Conservation (phyloP, 352 stramenopile species). For the Globisporangium spinosum region DNA sequence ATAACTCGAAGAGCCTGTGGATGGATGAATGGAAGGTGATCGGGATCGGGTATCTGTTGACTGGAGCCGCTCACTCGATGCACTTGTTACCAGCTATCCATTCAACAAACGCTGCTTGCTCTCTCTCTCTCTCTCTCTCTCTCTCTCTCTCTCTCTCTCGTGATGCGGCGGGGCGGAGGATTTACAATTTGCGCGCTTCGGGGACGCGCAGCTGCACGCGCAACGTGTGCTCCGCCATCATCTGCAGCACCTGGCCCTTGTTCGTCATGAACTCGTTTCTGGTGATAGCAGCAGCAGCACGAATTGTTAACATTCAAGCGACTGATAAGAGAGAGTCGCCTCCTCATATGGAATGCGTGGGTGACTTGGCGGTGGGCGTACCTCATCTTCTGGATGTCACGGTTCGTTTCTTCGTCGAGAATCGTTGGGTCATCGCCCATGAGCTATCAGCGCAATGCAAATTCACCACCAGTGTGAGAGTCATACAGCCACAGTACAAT, state of each 20-base stretch:
- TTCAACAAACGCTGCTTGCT: no score
- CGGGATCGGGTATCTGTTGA: no score
- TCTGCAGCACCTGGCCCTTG: slow-evolving; percentile 62
- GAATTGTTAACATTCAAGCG: neutral
- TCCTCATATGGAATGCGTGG: no score
- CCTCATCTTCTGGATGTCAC: slow-evolving; percentile 82
- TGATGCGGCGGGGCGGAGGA: no score
- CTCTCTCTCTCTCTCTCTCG: no score
- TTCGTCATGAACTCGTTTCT: slow-evolving; percentile 65
- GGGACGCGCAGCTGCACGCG: slow-evolving; percentile 67
- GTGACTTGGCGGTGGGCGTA: slow-evolving; percentile 10
- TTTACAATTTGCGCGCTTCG: slow-evolving; percentile 61
- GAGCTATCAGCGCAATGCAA: slow-evolving; percentile 30
- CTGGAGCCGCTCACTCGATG: no score
- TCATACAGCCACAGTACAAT: neutral
- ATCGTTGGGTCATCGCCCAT: slow-evolving; percentile 78
- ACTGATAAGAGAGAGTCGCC: neutral
- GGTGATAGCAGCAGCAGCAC: slow-evolving; percentile 1
- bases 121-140: no score
- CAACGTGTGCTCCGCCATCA: slow-evolving; percentile 72
- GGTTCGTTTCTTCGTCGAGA: slow-evolving; percentile 71
- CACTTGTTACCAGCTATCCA: no score
- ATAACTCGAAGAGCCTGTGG: no score
- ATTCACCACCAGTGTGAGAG: neutral
- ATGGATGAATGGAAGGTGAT: no score